Evolutionary conservation across 2,329 filamentous ascomycete genomes (phyloP), one percentile per base, ranked within the genome.

Genomic region (Tolypocladium nubicola): DNA sequence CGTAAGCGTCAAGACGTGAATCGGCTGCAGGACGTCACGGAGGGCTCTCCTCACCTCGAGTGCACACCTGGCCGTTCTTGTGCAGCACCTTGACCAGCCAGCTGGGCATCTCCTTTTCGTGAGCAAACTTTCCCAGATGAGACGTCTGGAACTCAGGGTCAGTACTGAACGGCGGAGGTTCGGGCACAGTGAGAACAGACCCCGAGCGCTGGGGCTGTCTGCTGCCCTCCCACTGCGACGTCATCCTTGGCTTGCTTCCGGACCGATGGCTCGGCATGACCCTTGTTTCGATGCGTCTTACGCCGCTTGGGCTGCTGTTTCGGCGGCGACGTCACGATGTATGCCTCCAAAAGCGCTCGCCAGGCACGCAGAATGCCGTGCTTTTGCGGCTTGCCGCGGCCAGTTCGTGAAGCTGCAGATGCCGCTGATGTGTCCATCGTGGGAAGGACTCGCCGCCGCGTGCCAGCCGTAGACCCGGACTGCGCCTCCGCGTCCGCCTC

Each of bases 21-120:
- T 35, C n/a, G 14, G 13, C 21, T 6, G 52, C 13, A 10, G 11
- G 13, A 3, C 19, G n/a, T 23, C 16, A 23, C 19, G 54, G 14
- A 4, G 19, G 3, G 10, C 30, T 14, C 14, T 4, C n/a, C 61
- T 69, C 71, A 73, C 83, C 85, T 55, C 76, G 71, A n/a, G 76
- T 76, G 35, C 75, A 79, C 39, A 80, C 73, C 56, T 81, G 80
- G 14, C 81, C 81, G 19, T 84, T 79, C 47, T 77, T 79, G 60
- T 84, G 76, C 1, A 93, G 76, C 61, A 89, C 73, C 16, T 76
- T 75, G 19, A 80, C 77, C 1, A 92, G 78, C 83, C 83, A 88
- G 10, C 76, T 72, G 0, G 89, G 89, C 89, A 92, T 92, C 62
- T 81, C 78, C 45, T 85, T 81, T 68, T 93, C 89, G 63, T 89